A percentile compares a stretch with the other conserved stretches of the same genome.
Conservation (phyloP, 768 basidiomycete species). For the Mycena polygramma region DNA sequence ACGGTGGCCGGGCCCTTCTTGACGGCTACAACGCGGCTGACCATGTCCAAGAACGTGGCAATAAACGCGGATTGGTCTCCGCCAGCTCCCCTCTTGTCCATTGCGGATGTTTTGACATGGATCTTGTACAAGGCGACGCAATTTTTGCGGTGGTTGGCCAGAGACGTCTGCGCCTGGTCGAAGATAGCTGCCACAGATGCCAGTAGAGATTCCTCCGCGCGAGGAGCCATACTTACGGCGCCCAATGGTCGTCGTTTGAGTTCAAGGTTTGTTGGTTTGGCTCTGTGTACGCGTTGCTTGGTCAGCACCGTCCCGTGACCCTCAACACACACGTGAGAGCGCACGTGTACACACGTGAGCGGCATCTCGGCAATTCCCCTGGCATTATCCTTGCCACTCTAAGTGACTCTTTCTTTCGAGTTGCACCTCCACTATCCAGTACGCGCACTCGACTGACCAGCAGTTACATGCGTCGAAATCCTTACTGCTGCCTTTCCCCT, state of each 20-base stretch:
- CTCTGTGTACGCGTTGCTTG: neutral
- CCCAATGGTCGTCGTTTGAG: too few relatives aligned
- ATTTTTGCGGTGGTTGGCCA: conserved; percentile 95
- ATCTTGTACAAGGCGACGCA: conserved; percentile 88
- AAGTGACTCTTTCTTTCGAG: too few relatives aligned
- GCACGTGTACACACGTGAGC: too few relatives aligned
- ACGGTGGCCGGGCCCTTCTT: conserved; percentile 91
- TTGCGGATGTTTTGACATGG: conserved; percentile 71
- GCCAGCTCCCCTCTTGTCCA: conserved; percentile 60
- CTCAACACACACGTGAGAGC: too few relatives aligned
- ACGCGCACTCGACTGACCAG: too few relatives aligned
- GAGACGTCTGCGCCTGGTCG: conserved; percentile 82
- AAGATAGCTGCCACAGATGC: conserved; percentile 64
- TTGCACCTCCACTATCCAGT: too few relatives aligned
- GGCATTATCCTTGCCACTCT: too few relatives aligned
- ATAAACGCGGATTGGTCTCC: conserved; percentile 87
- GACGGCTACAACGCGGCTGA: conserved; percentile 77
- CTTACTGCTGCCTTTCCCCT: too few relatives aligned
- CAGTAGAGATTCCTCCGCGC: conserved; percentile 39
- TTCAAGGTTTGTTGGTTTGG: too few relatives aligned
- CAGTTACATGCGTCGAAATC: too few relatives aligned
- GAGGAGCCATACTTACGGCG: conserved; percentile 31
- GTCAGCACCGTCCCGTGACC: too few relatives aligned
- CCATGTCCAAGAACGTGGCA: conserved; percentile 78
- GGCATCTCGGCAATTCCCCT: too few relatives aligned